Evolutionary conservation across 2,329 filamentous ascomycete genomes (phyloP).

Genomic region (Herpotrichia juniperi): DNA sequence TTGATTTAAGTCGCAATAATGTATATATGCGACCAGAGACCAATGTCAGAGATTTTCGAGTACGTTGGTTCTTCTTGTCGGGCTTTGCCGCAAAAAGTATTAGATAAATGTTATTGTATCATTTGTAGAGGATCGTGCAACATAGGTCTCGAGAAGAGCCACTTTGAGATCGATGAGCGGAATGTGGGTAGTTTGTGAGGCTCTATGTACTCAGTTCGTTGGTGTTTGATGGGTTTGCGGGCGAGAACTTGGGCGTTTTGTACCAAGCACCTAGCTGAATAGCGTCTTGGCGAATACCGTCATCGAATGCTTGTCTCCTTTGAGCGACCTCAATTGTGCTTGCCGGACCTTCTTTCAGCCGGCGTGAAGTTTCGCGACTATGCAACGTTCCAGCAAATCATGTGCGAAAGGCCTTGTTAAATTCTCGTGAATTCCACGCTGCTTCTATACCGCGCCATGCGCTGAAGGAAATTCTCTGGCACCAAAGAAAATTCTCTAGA

Average conservation of each 20-base stretch:
- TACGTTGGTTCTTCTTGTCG: constrained; percentile 1
- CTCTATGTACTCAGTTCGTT: neutral
- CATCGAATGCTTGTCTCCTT: no score
- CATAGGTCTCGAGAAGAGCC: constrained; percentile 1
- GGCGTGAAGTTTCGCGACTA: no score
- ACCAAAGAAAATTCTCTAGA: no score
- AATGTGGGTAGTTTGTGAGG: neutral
- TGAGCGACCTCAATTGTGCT: no score
- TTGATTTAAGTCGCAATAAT: neutral
- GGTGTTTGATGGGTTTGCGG: neutral
- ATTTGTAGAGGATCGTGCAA: constrained; percentile 16
- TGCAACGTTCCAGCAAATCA: no score
- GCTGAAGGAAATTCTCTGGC: no score
- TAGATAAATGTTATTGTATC: constrained; percentile 38
- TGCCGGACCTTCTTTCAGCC: no score
- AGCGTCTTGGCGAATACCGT: no score
- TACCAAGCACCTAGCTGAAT: no score
- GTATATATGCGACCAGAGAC: constrained; percentile 10
- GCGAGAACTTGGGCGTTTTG: neutral
- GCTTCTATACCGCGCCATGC: no score
- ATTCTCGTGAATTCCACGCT: no score
- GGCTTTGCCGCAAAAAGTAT: neutral
- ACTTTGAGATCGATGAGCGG: constrained; percentile 7
- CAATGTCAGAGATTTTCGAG: constrained; percentile 22
- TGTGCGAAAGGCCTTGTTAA: no score